A percentile compares a stretch with the other conserved stretches of the same genome.
Conservation (phyloP, 106 monocot genomes). For the Narthecium ossifragum region DNA sequence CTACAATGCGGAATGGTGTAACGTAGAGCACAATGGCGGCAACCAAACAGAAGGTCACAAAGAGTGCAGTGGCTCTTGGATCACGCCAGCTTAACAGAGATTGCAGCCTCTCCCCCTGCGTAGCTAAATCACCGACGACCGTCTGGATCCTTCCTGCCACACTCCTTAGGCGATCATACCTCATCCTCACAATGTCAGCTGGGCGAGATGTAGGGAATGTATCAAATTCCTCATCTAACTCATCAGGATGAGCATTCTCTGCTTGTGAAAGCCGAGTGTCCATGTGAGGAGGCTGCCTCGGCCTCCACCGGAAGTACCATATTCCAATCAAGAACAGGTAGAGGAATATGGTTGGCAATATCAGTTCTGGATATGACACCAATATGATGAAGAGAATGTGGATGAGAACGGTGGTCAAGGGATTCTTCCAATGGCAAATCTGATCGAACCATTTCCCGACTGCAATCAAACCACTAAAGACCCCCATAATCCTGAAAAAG, state of each 20-base stretch:
- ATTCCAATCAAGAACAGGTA: constrained; percentile 1
- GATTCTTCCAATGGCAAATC: constrained; percentile 6
- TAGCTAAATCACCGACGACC: background rate
- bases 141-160: background rate
- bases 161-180: background rate
- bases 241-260: background rate
- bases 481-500: background rate
- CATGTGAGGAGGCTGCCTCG: constrained; percentile 8
- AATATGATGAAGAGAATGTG: constrained; percentile 8
- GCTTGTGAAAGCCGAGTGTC: constrained; percentile 6
- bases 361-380: background rate
- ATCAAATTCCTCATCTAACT: constrained; percentile 7
- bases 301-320: constrained; percentile 9
- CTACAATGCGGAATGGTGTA: background rate
- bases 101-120: background rate
- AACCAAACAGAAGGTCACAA: background rate
- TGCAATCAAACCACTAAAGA: constrained; percentile 6
- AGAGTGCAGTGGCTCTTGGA: background rate
- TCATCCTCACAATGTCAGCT: constrained; percentile 1
- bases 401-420: constrained; percentile 3
- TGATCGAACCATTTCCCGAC: constrained; percentile 10
- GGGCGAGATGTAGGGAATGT: background rate
- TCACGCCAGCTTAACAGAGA: background rate
- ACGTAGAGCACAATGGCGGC: background rate
- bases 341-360: background rate